Evolutionary conservation across 176 grass and related monocot genomes (phyloP).

Genomic region (Triticum monococcum): DNA sequence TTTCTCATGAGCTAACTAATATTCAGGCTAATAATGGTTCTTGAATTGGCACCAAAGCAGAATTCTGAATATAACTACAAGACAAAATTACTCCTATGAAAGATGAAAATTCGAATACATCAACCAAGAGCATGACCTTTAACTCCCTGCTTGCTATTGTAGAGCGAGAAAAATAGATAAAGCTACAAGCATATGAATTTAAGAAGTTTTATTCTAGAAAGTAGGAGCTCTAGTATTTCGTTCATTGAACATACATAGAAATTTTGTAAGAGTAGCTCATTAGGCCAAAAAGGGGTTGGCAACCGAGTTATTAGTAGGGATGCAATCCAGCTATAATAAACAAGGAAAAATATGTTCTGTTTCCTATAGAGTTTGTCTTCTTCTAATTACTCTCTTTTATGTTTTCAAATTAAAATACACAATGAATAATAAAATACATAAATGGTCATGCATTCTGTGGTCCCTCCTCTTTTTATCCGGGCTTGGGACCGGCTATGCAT

Average conservation of each 20-base stretch:
- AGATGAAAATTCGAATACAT: neutral
- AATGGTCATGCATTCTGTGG: neutral
- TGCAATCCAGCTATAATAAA: neutral
- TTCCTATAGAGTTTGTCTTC: neutral
- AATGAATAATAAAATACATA: neutral
- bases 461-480: neutral
- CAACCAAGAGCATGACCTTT: neutral
- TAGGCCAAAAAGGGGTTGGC: neutral
- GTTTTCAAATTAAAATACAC: neutral
- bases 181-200: neutral
- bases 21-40: too few relatives aligned
- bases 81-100: neutral
- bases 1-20: neutral
- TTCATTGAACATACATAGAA: neutral
- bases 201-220: neutral
- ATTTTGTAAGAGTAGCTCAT: neutral
- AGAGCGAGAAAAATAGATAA: neutral
- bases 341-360: neutral
- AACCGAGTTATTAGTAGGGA: neutral
- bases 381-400: neutral
- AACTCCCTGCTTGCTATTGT: neutral
- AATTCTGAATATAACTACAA: neutral
- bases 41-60: neutral
- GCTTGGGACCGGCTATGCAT: slow-evolving; percentile 10
- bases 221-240: neutral